Evolutionary conservation across 208 protist species (phyloP).

Genomic region (Trypanosoma boissoni): DNA sequence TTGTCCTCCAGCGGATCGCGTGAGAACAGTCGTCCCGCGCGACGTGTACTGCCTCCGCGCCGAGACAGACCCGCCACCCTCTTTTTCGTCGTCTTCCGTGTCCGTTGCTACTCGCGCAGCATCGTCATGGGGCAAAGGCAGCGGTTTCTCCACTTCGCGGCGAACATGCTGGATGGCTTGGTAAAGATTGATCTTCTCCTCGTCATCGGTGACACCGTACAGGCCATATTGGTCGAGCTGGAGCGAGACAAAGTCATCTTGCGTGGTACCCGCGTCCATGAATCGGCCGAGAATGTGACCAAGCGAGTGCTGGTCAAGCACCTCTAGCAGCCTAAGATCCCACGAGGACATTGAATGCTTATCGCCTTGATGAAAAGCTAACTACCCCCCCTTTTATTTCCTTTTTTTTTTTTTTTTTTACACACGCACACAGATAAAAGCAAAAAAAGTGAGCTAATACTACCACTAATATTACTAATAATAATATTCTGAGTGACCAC

Average conservation of each 20-base stretch:
- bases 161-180: slow-evolving; percentile 23
- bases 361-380: not conserved
- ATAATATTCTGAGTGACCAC: too few relatives aligned
- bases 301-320: slow-evolving; percentile 22
- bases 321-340: slow-evolving; percentile 18
- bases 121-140: too few relatives aligned
- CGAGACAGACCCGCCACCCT: not conserved
- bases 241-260: slow-evolving; percentile 14
- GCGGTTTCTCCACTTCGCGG: slow-evolving; percentile 1
- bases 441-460: not conserved
- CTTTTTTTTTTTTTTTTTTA: not conserved
- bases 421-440: not conserved
- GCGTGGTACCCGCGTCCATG: slow-evolving; percentile 24
- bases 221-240: slow-evolving; percentile 24
- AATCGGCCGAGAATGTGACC: slow-evolving; percentile 20
- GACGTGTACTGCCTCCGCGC: slow-evolving; percentile 17
- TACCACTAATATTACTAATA: not conserved
- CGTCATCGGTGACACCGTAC: slow-evolving; percentile 21
- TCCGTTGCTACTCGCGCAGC: not conserved
- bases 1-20: slow-evolving; percentile 8
- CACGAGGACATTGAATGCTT: slow-evolving; percentile 14
- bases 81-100: slow-evolving; percentile 24
- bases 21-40: slow-evolving; percentile 27
- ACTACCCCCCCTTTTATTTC: not conserved
- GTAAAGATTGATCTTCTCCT: slow-evolving; percentile 28